Evolutionary conservation across 176 grass and related monocot species (phyloP).

Genomic region (Zea luxurians): DNA sequence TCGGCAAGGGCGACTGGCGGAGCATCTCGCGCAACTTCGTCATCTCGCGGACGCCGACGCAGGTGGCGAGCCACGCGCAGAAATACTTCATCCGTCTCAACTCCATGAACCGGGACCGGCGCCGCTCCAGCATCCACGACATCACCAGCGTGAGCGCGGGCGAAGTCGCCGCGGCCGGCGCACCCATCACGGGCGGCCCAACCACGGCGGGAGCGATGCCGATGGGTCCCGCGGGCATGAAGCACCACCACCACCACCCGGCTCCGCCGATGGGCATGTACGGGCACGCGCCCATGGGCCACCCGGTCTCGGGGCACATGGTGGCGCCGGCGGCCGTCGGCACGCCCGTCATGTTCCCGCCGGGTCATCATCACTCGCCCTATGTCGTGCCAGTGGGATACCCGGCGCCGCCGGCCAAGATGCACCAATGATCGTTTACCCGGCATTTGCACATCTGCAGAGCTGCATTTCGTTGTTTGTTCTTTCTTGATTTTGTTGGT

Average conservation of each 20-base stretch:
- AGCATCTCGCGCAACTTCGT: slow-evolving; percentile 99
- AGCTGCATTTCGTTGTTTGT: slow-evolving; percentile 12
- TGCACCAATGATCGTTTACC: slow-evolving; percentile 52
- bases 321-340: slow-evolving; percentile 66
- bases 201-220: not conserved
- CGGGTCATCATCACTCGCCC: slow-evolving; percentile 68
- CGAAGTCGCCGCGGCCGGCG: slow-evolving; percentile 42
- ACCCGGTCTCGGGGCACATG: slow-evolving; percentile 68
- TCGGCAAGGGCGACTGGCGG: slow-evolving; percentile 97
- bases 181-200: slow-evolving; percentile 42
- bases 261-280: slow-evolving; percentile 55
- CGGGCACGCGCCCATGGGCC: slow-evolving; percentile 69
- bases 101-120: slow-evolving; percentile 86
- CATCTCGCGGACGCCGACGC: slow-evolving; percentile 90
- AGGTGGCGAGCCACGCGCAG: slow-evolving; percentile 96
- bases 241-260: slow-evolving; percentile 51
- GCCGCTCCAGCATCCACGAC: slow-evolving; percentile 96
- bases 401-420: slow-evolving; percentile 62
- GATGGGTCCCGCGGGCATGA: slow-evolving; percentile 36
- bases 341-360: slow-evolving; percentile 91
- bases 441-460: not conserved
- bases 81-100: slow-evolving; percentile 97
- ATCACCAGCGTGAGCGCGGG: slow-evolving; percentile 70
- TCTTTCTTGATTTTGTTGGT: slow-evolving; percentile 40
- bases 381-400: slow-evolving; percentile 85